Evolutionary conservation across 306 rosid genomes (phyloP), one percentile per base, ranked within the genome.

Genomic region (Dryas drummondii): DNA sequence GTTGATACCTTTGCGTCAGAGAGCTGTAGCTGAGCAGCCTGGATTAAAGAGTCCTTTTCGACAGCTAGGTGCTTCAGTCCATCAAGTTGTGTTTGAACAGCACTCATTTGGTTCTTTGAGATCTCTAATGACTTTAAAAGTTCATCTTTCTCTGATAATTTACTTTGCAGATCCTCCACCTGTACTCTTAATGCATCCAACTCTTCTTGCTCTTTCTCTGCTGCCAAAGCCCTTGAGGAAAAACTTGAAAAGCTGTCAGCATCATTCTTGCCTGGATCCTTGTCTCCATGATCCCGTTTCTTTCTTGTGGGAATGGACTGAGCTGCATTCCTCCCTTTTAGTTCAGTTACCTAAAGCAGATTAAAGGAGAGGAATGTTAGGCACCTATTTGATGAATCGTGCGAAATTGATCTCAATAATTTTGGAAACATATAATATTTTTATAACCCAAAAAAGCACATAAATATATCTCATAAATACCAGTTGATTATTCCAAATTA

Each of bases 1-100:
- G 65, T 42, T 19, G 16, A 72, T 73, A 92, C 99, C 97, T 92
- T 92, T 63, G 92, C 85, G 84, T 94, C 99, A 78, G 92, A 82
- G 22, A 96, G 90, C 66, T 90, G 92, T 57, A 67, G 84, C 76
- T 86, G 97, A 17, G 87, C 78, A 71, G 89, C 81, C 78, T 83
- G 90, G 54, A 94, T 84, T 63, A 86, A 63, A 75, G 84, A 65
- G 11, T 94, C 97, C 82, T 92, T 94, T 70, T 94, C 96, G 8
- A 85, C 75, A 76, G 81, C 73, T 86, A 86, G 93, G 73, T 70
- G 80, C 82, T 82, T 92, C 44, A 92, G 70, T 48, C 86, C 93
- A 74, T 89, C 89, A 40, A 94, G 80, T 79, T 85, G 87, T 45
- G 74, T 78, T 65, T 80, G 85, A 76, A 88, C 69, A 81, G 81